phyloP scores from a whole-genome alignment of 73 alveolate genomes.

The Paramecium octaurelia region DNA sequence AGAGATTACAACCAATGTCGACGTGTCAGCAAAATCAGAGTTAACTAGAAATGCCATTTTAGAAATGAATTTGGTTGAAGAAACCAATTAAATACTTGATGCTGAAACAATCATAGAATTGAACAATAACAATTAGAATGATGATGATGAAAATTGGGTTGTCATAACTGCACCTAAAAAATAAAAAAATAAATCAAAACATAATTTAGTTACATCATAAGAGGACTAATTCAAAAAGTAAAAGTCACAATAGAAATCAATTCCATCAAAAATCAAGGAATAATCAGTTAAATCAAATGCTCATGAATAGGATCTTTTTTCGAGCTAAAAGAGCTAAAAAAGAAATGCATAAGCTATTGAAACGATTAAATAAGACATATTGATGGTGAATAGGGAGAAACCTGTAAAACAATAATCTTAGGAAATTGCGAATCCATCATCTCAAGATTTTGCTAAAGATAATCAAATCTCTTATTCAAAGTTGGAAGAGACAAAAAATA shows the following conservation, averaged over 20 bases:
- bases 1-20: not conserved
- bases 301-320: not conserved
- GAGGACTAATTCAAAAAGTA: not conserved
- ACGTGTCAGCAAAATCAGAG: not conserved
- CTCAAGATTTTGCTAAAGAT: not conserved
- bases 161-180: not conserved
- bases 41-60: not conserved
- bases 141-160: constrained; percentile 21
- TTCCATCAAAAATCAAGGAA: not conserved
- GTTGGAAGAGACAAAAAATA: not conserved
- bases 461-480: not conserved
- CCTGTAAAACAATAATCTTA: not conserved
- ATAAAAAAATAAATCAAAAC: not conserved
- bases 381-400: not conserved
- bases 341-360: not conserved
- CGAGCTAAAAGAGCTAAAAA: not conserved
- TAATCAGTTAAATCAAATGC: not conserved
- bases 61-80: not conserved
- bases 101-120: not conserved
- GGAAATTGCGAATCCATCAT: not conserved
- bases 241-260: not conserved
- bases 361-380: not conserved
- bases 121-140: not conserved
- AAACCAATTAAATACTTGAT: not conserved
- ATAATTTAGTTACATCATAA: not conserved